phyloP scores from a whole-genome alignment of 2,329 filamentous ascomycete genomes.

The Penicillium sp. region DNA sequence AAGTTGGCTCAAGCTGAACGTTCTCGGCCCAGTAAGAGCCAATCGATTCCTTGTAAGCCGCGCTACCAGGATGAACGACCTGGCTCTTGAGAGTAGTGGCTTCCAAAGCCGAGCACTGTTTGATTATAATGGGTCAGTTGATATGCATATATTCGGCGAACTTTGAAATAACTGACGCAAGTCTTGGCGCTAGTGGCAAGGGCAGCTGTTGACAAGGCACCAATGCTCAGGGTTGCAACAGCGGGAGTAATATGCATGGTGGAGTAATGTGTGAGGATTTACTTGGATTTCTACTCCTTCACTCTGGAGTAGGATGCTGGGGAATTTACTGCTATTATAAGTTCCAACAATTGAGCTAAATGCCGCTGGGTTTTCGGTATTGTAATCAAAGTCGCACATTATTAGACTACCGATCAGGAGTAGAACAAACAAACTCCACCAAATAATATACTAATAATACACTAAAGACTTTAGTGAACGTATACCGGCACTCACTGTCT shows the following conservation, averaged over 20 bases:
- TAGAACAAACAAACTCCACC: neutral
- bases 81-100: conserved; percentile 2
- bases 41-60: conserved; percentile 20
- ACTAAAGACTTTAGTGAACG: neutral
- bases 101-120: neutral
- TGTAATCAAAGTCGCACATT: neutral
- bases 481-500: neutral
- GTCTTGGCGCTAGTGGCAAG: neutral
- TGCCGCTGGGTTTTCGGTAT: neutral
- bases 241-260: neutral
- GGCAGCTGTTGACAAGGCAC: neutral
- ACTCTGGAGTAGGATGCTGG: neutral
- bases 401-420: neutral
- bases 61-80: conserved; percentile 16
- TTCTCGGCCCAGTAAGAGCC: conserved; percentile 26
- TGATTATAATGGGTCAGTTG: neutral
- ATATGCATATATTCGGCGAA: no score
- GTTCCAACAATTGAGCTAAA: neutral
- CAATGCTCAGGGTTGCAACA: neutral
- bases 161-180: neutral
- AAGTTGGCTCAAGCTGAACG: conserved; percentile 20
- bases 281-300: neutral
- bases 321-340: neutral
- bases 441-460: neutral
- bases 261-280: neutral